Conservation (phyloP, 2,329 filamentous ascomycete genomes). For the Fusarium odoratissimum region DNA sequence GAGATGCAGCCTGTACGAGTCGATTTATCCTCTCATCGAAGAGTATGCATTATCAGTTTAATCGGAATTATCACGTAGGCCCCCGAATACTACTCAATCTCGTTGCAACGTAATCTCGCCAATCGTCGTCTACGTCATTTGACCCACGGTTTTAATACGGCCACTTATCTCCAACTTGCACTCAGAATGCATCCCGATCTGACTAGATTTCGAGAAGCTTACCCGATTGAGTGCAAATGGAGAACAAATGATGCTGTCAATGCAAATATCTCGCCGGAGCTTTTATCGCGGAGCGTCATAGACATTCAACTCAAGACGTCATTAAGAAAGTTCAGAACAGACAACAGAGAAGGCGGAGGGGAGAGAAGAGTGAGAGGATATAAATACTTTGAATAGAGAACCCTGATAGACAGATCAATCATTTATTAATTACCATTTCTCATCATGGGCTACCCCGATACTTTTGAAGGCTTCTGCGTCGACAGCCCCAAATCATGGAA, state of each 20-base stretch:
- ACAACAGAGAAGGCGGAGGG: neutral
- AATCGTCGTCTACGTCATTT: slow-evolving; percentile 24
- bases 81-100: neutral
- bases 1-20: slow-evolving; percentile 36
- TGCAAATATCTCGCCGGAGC: slow-evolving; percentile 3
- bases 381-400: slow-evolving; percentile 23
- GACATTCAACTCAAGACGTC: slow-evolving; percentile 20
- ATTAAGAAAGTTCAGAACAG: neutral
- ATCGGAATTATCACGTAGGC: neutral
- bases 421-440: neutral
- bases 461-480: slow-evolving; percentile 57
- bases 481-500: slow-evolving; percentile 57
- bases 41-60: slow-evolving; percentile 2
- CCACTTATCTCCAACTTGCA: slow-evolving; percentile 12
- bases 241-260: neutral
- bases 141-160: slow-evolving; percentile 11
- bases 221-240: slow-evolving; percentile 11
- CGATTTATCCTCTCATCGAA: slow-evolving; percentile 32
- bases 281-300: slow-evolving; percentile 21
- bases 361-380: neutral
- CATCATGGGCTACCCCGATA: slow-evolving; percentile 58
- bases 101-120: neutral
- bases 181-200: slow-evolving; percentile 18
- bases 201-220: neutral
- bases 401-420: slow-evolving; percentile 15